Percentiles rank a stretch among this genome's conserved stretches.
Evolutionary conservation across 2,329 filamentous ascomycete species (phyloP).

Genomic region (Teratosphaeria pseudoeucalypti): DNA sequence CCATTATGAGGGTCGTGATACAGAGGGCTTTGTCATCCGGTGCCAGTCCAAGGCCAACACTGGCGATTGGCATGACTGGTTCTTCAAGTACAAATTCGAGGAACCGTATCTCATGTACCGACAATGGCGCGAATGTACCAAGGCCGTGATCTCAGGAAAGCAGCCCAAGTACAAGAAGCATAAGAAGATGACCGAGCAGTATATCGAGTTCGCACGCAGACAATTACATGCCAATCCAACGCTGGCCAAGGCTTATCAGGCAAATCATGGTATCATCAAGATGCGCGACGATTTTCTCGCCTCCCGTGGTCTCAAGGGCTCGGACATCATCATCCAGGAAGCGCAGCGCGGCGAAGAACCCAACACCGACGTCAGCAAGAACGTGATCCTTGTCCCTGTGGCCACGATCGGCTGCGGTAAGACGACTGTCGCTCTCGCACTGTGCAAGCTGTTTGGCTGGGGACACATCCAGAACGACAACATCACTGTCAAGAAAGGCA

Average conservation of each 20-base stretch:
- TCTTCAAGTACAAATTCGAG: constrained; percentile 99
- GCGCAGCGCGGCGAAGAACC: constrained; percentile 38
- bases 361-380: constrained; percentile 47
- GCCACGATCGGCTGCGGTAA: constrained; percentile 95
- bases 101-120: constrained; percentile 98
- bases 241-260: constrained; percentile 61
- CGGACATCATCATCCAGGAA: constrained; percentile 75
- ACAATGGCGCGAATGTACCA: constrained; percentile 96
- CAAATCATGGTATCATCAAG: constrained; percentile 90
- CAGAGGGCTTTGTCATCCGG: constrained; percentile 92
- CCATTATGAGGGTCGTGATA: constrained; percentile 79
- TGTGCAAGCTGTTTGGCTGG: constrained; percentile 78
- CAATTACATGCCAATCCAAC: constrained; percentile 59
- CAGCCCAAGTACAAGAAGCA: constrained; percentile 77
- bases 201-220: constrained; percentile 68
- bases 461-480: constrained; percentile 96
- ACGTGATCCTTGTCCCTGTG: constrained; percentile 79
- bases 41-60: constrained; percentile 53
- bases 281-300: constrained; percentile 80
- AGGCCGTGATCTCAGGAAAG: constrained; percentile 67
- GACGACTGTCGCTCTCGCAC: constrained; percentile 76
- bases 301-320: constrained; percentile 73
- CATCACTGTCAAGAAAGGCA: constrained; percentile 63
- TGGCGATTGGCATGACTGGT: constrained; percentile 73
- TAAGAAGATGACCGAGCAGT: constrained; percentile 78